Base-by-base conservation (phyloP, 257 asterid genomes). In the Scutellaria minor region DNA sequence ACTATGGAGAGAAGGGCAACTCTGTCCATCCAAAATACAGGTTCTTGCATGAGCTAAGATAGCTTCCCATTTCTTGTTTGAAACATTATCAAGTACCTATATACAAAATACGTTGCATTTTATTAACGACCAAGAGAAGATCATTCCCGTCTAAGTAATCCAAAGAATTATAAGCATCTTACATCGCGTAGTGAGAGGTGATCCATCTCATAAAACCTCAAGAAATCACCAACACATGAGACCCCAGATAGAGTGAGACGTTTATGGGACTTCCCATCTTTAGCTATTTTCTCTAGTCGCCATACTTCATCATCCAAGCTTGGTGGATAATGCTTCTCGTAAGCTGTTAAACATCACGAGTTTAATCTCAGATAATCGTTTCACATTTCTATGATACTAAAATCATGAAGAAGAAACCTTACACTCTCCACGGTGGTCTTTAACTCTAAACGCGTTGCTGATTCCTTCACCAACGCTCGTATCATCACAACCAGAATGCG, bases 361-460 rank as follows among this genome's bases (percentile, higher is more conserved):
- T 74, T 46, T 41, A 31, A 31, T 31, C 37, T 31, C 37, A 31
- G 2, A 67, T 51, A 44, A 48, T 39, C 9, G 35, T 8, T 40
- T n/a, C 14, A 65, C 37, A 44, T 20, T 63, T 15, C 2, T 1
- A 53, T 9, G 18, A 6, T 35, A 42, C 37, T 45, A 46, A 51
- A 68, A 35, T 35, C 37, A 31, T 31, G 37, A 14, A 24, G 42
- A 15, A 61, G 57, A 74, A 12, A 66, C 57, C 94, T 76, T 83
- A 91, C 97, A 65, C 79, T 87, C 92, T 66, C 97, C 97, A 0
- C 97, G 88, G 0, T 91, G 96, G 79, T 91, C 97, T 78, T 84
- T 85, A 47, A 91, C 97, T 68, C 70, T 85, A 74, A 92, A 88
- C 8, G 90, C 75, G 53, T 80, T 84, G 83, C 89, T 90, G 14